These are phyloP conservation scores for Colletotrichum tamarilloi DNA, from an alignment of 2,329 filamentous ascomycete species.

Conservation along the genomic window DNA sequence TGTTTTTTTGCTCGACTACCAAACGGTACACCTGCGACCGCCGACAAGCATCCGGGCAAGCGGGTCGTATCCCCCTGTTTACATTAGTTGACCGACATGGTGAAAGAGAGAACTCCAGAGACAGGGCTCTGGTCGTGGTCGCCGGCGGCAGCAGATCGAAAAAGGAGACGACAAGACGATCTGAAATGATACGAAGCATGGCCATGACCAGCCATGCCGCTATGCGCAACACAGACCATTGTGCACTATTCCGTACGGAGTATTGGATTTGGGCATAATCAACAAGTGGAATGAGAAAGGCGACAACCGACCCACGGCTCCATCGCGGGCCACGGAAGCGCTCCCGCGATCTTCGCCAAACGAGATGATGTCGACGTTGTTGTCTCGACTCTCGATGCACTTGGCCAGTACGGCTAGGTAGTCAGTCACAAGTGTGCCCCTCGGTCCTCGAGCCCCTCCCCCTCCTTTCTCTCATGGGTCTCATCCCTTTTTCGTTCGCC, in stretches of 20 bases:
- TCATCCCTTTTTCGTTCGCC: background rate
- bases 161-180: constrained; percentile 6
- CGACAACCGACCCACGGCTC: background rate
- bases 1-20: background rate
- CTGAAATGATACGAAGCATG: background rate
- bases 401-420: no score
- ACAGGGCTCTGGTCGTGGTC: background rate
- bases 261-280: background rate
- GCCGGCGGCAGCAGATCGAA: background rate
- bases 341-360: constrained; percentile 24
- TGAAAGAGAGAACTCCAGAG: background rate
- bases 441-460: constrained; percentile 16
- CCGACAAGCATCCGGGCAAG: constrained; percentile 5
- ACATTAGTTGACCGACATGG: background rate
- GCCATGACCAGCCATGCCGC: no score
- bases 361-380: constrained; percentile 19
- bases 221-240: background rate
- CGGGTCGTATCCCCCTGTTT: background rate
- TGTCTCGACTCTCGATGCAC: background rate
- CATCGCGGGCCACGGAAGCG: constrained; percentile 1
- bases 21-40: no score
- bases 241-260: background rate
- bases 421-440: background rate
- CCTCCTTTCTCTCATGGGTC: constrained; percentile 2
- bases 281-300: background rate